phyloP scores from a whole-genome alignment of 2,329 filamentous ascomycete genomes.

The Trichoderma sp. region DNA sequence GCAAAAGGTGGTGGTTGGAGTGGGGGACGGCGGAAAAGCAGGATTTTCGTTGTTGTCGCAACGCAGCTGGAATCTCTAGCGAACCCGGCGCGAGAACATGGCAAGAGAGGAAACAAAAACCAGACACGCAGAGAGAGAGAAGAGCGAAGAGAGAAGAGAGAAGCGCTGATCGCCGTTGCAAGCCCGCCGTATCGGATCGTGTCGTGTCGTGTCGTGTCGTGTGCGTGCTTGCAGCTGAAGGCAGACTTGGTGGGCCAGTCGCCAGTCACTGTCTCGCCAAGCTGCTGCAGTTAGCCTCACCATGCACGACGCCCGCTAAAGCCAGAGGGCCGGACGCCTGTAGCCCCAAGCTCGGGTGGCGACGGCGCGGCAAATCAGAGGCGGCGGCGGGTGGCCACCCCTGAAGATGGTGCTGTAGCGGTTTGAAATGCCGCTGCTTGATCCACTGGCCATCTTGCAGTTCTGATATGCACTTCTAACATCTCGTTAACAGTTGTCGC shows the following conservation, averaged over 20 bases:
- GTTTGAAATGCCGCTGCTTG: neutral
- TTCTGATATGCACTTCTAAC: neutral
- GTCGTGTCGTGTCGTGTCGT: neutral
- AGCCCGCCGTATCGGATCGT: neutral
- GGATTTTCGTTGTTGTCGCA: neutral
- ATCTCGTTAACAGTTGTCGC: too few species aligned
- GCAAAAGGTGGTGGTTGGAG: constrained; percentile 10
- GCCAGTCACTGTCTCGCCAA: neutral
- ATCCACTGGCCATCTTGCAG: neutral
- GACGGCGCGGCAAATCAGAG: constrained; percentile 16
- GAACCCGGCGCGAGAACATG: constrained; percentile 14
- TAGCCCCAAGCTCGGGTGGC: constrained; percentile 26
- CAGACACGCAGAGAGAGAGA: neutral
- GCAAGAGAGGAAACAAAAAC: neutral
- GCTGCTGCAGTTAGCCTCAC: constrained; percentile 24
- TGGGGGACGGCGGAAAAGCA: constrained; percentile 7
- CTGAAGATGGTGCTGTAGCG: neutral
- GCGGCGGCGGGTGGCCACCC: neutral
- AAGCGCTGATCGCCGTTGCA: neutral
- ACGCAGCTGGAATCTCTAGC: constrained; percentile 1
- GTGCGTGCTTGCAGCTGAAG: constrained; percentile 12
- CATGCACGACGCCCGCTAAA: constrained; percentile 20
- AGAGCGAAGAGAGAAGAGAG: neutral
- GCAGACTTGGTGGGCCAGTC: constrained; percentile 22
- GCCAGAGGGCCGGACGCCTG: constrained; percentile 13